phyloP scores from a whole-genome alignment of 768 basidiomycete genomes.

The Cystobasidium onofrii region DNA sequence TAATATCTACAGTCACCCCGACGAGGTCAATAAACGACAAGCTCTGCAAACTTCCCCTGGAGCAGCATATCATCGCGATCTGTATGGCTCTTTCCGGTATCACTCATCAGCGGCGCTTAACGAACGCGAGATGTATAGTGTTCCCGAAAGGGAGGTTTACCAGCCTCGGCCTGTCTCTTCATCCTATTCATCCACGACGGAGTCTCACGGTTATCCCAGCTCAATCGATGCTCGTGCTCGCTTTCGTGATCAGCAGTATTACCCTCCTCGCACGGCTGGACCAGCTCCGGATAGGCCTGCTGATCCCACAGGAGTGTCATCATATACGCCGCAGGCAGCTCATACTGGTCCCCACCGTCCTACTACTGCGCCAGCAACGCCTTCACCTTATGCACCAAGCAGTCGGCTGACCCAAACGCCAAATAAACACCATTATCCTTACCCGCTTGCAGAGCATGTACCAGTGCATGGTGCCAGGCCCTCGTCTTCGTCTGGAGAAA shows the following conservation, averaged over 20 bases:
- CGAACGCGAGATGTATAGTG: not conserved
- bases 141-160: not conserved
- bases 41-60: not conserved
- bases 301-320: not conserved
- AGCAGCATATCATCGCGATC: not conserved
- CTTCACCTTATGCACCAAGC: not conserved
- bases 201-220: not conserved
- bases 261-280: not conserved
- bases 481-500: not conserved
- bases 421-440: not conserved
- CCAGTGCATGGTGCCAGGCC: not conserved
- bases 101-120: not conserved
- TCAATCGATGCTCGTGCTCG: constrained; percentile 7
- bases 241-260: constrained; percentile 4
- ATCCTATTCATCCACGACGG: not conserved
- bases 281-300: not conserved
- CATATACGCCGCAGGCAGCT: not conserved
- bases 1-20: not conserved
- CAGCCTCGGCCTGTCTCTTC: not conserved
- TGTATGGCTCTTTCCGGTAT: not conserved
- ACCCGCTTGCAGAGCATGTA: not conserved
- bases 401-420: not conserved
- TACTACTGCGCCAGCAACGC: not conserved
- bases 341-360: not conserved
- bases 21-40: not conserved